Percentiles rank a stretch among this genome's conserved stretches.
phyloP scores from a whole-genome alignment of 2,329 filamentous ascomycete species.

The Monosporascus sp. region DNA sequence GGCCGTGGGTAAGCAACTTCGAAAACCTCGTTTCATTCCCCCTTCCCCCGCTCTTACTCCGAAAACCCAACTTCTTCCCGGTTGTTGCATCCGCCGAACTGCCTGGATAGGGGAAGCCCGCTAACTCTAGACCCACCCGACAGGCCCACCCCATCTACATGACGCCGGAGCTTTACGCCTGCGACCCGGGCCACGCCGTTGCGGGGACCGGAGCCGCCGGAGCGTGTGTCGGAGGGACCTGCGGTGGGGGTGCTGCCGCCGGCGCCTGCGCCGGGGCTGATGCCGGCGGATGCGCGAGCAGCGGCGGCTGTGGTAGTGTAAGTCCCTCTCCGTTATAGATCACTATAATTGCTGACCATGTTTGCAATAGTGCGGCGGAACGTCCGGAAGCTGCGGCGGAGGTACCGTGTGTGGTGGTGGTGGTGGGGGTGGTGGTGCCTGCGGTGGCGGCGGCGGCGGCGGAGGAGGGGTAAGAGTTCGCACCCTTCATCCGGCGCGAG shows the following conservation, averaged over 20 bases:
- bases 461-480: conserved; percentile 12
- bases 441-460: conserved; percentile 19
- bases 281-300: conserved; percentile 12
- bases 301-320: conserved; percentile 30
- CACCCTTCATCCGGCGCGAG: not conserved
- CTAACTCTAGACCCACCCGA: not conserved
- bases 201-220: conserved; percentile 33
- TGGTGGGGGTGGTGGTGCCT: conserved; percentile 3
- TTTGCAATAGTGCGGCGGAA: conserved; percentile 16
- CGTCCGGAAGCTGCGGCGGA: conserved; percentile 14
- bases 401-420: conserved; percentile 31
- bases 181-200: conserved; percentile 30
- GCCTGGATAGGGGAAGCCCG: not conserved
- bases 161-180: conserved; percentile 40
- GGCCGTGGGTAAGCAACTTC: not conserved
- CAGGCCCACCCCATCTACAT: conserved; percentile 26
- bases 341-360: not conserved
- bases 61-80: not conserved
- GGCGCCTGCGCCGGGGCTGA: conserved; percentile 34
- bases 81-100: not conserved
- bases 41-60: not conserved
- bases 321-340: not conserved
- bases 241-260: conserved; percentile 31
- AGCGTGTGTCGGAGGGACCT: conserved; percentile 42
- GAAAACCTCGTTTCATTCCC: no score